A percentile compares a stretch with the other conserved stretches of the same genome.
Evolutionary conservation across 495 filamentous ascomycete genomes (phyloP).

Genomic region (Lindgomyces ingoldianus): DNA sequence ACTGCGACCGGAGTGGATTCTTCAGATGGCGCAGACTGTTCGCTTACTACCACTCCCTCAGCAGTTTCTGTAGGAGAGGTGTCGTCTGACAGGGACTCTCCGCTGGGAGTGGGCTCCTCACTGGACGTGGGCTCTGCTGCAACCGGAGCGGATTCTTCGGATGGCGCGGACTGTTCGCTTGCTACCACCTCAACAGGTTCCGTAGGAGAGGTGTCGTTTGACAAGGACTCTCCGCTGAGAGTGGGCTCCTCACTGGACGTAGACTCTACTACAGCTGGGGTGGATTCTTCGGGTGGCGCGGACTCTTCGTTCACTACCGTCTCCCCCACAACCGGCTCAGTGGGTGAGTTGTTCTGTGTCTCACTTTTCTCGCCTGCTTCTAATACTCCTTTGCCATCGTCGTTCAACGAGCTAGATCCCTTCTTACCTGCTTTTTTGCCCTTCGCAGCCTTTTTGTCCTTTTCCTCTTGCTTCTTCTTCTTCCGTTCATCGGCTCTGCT

Average conservation of each 20-base stretch:
- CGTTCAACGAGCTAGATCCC: not conserved
- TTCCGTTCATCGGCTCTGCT: conserved; percentile 32
- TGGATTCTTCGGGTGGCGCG: not conserved
- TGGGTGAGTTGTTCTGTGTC: too few relatives aligned
- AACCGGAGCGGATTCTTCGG: not conserved
- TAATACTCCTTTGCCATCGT: conserved; percentile 8
- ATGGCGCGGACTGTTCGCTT: not conserved
- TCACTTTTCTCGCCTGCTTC: too few relatives aligned
- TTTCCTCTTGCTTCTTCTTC: conserved; percentile 28
- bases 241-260: too few relatives aligned
- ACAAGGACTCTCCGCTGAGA: too few relatives aligned
- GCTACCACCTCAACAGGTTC: too few relatives aligned
- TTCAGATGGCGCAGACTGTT: not conserved
- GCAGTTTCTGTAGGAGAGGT: too few relatives aligned
- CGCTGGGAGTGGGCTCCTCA: not conserved
- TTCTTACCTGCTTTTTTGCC: conserved; percentile 25
- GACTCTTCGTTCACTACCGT: not conserved
- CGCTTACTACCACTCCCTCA: not conserved
- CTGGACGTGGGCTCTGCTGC: not conserved
- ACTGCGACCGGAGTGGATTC: not conserved
- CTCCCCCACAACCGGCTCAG: not conserved
- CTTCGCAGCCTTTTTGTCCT: conserved; percentile 29
- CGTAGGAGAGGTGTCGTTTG: too few relatives aligned
- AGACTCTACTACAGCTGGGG: not conserved
- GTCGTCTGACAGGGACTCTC: not conserved